Evolutionary conservation across 2,329 filamentous ascomycete species (phyloP), one percentile per base, ranked within the genome.

Genomic region (Pochonia chlamydosporia): DNA sequence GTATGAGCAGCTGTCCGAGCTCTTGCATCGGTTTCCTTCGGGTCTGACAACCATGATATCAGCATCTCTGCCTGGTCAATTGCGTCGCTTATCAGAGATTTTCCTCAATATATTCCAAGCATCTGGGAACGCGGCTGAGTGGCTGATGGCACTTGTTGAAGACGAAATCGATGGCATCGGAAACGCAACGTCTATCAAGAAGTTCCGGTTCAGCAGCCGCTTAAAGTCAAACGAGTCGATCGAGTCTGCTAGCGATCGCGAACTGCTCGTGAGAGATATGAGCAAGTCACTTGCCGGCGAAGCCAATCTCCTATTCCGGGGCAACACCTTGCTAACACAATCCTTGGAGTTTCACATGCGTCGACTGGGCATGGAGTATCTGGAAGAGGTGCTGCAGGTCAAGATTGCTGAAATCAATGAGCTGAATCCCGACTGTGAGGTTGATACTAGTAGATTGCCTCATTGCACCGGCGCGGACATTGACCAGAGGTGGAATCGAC

Each of bases 41-140:
- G 87, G 88, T 0, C 72, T 99, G 47, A 96, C 92, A 0, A 76
- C 88, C 31, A 87, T 95, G 62, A 87, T 99, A 55, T 84, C 89
- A 3, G 81, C 87, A 39, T 80, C 87, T 47, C 75, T 96, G 46
- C 86, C 89, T 1, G 80, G 82, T 3, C 87, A 89, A 59, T 73
- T 96, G 28, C 85, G 86, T 45, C 78, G 81, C n/a, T 66, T 97
- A 8, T 87, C 90, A 2, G 91, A 96, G 61, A 83, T 87, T 24
- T 81, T 97, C 31, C 71, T 97, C 53, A 95, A 97, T 62, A 95
- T 99, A 44, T 99, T 92, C 59, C 93, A 99, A 61, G 91, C 95
- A 3, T 92, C 90, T 3, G 89, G 89, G 0, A 81, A 81, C 31
- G 87, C 88, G 3, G 78, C 79, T 37, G 89, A 96, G 49, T 99